Conservation (phyloP, 441 rosid species). For the Adansonia grandidieri region DNA sequence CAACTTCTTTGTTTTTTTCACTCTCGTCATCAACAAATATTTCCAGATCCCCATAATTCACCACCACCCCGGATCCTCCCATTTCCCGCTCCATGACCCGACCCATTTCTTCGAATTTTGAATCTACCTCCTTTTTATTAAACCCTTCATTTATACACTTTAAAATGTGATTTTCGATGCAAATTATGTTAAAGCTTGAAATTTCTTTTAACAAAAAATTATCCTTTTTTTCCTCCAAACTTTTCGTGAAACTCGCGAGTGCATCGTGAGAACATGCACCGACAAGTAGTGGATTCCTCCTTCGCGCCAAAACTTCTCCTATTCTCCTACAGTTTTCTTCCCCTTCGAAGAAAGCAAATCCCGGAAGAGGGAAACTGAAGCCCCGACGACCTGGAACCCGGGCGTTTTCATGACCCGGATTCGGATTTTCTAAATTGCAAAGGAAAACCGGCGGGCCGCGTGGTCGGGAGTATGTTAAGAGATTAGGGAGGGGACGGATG, state of each 20-base stretch:
- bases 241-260: conserved; percentile 50
- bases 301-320: conserved; percentile 53
- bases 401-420: conserved; percentile 26
- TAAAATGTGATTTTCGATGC: conserved; percentile 44
- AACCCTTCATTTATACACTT: conserved; percentile 36
- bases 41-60: conserved; percentile 70
- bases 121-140: conserved; percentile 37
- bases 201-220: conserved; percentile 42
- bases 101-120: conserved; percentile 52
- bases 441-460: conserved; percentile 63
- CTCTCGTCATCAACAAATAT: conserved; percentile 33
- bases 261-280: conserved; percentile 62
- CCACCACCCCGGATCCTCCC: conserved; percentile 52
- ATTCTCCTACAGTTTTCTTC: conserved; percentile 62
- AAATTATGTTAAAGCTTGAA: conserved; percentile 43
- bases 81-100: conserved; percentile 28
- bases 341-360: conserved; percentile 40
- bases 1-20: neutral
- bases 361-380: conserved; percentile 47
- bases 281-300: conserved; percentile 74
- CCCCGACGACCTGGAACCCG: conserved; percentile 43
- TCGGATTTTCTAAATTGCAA: conserved; percentile 48
- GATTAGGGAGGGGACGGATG: conserved; percentile 69
- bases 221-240: conserved; percentile 42
- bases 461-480: conserved; percentile 56